Evolutionary conservation across 2,329 filamentous ascomycete genomes (phyloP).

Genomic region (Zymoseptoria passerinii): DNA sequence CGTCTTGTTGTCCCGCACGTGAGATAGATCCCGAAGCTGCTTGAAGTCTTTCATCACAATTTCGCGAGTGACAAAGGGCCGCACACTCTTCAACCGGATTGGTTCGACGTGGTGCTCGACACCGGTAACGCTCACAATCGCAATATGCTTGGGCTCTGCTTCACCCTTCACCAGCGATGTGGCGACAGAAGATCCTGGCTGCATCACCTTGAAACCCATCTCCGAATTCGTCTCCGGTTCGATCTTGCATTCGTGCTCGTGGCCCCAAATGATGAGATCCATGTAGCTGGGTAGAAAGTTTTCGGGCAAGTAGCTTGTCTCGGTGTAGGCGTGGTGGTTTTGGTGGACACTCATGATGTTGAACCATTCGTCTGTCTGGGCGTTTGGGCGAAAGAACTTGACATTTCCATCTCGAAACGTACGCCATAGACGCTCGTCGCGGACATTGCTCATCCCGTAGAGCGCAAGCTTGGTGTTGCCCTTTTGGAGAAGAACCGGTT

Average conservation of each 20-base stretch:
- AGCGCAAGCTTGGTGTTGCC: conserved; percentile 85
- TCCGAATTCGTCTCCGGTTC: conserved; percentile 76
- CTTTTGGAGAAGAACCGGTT: conserved; percentile 88
- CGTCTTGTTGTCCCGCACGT: conserved; percentile 72
- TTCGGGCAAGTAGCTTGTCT: conserved; percentile 90
- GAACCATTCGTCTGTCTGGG: conserved; percentile 85
- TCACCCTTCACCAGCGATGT: conserved; percentile 88
- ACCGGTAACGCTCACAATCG: conserved; percentile 75
- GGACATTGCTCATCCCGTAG: conserved; percentile 90
- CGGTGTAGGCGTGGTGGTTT: conserved; percentile 85
- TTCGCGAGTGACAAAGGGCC: conserved; percentile 83
- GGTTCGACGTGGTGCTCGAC: conserved; percentile 67
- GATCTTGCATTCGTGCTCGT: conserved; percentile 93
- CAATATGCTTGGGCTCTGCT: conserved; percentile 82
- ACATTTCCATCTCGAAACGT: conserved; percentile 91
- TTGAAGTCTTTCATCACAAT: conserved; percentile 68
- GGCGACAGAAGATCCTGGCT: conserved; percentile 91
- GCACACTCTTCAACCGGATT: conserved; percentile 75
- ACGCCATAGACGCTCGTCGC: conserved; percentile 87
- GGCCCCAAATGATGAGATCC: conserved; percentile 89
- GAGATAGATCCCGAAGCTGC: conserved; percentile 67
- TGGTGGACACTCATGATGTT: conserved; percentile 93
- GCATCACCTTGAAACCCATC: conserved; percentile 90
- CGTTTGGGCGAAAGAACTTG: conserved; percentile 78
- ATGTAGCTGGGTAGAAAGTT: conserved; percentile 86